Percentiles rank a stretch among this genome's conserved stretches.
phyloP scores from a whole-genome alignment of 441 rosid genomes.

The Breynia disticha region DNA sequence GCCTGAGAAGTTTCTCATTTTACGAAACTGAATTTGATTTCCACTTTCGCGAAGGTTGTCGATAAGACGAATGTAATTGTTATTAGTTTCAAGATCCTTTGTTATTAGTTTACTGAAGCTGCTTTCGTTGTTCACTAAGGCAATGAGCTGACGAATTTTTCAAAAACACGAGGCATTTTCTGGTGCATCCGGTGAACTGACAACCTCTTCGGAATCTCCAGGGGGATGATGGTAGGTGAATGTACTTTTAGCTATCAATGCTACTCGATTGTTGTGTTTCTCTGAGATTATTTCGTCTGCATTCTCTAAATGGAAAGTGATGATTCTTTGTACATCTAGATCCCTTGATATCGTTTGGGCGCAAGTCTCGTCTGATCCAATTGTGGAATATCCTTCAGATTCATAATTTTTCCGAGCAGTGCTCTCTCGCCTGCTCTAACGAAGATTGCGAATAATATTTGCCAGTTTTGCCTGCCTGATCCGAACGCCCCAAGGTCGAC shows the following conservation, averaged over 20 bases:
- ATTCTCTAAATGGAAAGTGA: slow-evolving; percentile 80
- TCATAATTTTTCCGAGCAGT: slow-evolving; percentile 75
- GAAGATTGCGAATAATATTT: slow-evolving; percentile 40
- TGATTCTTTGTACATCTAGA: slow-evolving; percentile 57
- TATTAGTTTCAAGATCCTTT: slow-evolving; percentile 36
- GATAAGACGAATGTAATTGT: too few species aligned
- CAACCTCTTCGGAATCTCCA: slow-evolving; percentile 40
- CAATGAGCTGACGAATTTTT: slow-evolving; percentile 31
- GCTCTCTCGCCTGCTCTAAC: slow-evolving; percentile 30
- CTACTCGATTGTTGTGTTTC: too few species aligned
- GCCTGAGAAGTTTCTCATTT: too few species aligned
- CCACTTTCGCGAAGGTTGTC: too few species aligned
- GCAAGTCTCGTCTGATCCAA: slow-evolving; percentile 72
- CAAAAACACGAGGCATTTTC: slow-evolving; percentile 44
- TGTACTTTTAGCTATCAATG: neutral
- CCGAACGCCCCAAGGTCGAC: slow-evolving; percentile 48
- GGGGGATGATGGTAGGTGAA: slow-evolving; percentile 56
- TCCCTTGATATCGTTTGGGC: slow-evolving; percentile 90
- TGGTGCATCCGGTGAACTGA: slow-evolving; percentile 41
- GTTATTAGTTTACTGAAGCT: slow-evolving; percentile 6
- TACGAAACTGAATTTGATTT: too few species aligned
- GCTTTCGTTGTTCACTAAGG: neutral
- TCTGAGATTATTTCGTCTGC: slow-evolving; percentile 64
- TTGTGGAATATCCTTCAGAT: slow-evolving; percentile 37
- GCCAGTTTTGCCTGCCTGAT: slow-evolving; percentile 78